phyloP scores from a whole-genome alignment of 805 yeast species.

The Saccharomycopsis amapae region DNA sequence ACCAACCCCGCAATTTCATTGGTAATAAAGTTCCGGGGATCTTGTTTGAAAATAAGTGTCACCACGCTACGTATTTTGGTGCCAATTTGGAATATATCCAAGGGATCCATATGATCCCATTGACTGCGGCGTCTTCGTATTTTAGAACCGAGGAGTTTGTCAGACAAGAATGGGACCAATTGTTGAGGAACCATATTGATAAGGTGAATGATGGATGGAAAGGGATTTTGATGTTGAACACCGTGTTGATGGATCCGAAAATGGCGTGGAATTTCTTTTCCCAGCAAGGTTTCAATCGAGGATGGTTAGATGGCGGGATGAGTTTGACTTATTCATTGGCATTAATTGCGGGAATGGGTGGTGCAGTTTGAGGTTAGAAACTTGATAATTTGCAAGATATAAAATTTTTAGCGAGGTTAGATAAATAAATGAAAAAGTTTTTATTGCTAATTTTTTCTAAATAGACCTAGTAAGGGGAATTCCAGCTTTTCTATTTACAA shows the following conservation, averaged over 20 bases:
- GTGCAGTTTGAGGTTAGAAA: slow-evolving; percentile 6
- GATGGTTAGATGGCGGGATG: slow-evolving; percentile 74
- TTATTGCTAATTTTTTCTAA: too few relatives aligned
- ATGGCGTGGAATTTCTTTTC: slow-evolving; percentile 58
- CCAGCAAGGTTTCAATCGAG: slow-evolving; percentile 42
- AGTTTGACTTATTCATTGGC: slow-evolving; percentile 82
- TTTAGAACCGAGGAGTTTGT: slow-evolving; percentile 49
- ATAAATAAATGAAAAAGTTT: too few relatives aligned
- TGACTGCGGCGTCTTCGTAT: slow-evolving; percentile 59
- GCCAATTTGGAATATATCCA: slow-evolving; percentile 66
- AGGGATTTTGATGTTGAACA: slow-evolving; percentile 64
- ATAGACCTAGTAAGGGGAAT: too few relatives aligned
- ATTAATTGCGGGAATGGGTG: slow-evolving; percentile 44
- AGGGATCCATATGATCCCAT: slow-evolving; percentile 73
- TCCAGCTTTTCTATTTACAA: too few relatives aligned
- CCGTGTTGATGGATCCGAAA: slow-evolving; percentile 65
- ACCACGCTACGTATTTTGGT: slow-evolving; percentile 71
- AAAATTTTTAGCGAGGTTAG: too few relatives aligned
- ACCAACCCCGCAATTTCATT: slow-evolving; percentile 50
- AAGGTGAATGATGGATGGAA: slow-evolving; percentile 61
- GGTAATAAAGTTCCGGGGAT: slow-evolving; percentile 68
- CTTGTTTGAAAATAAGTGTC: slow-evolving; percentile 63
- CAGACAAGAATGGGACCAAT: slow-evolving; percentile 55
- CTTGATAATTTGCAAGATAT: too few relatives aligned
- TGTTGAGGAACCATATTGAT: slow-evolving; percentile 38